Base-by-base conservation (phyloP, 2,329 filamentous ascomycete species). In the Monosporascus sp. region DNA sequence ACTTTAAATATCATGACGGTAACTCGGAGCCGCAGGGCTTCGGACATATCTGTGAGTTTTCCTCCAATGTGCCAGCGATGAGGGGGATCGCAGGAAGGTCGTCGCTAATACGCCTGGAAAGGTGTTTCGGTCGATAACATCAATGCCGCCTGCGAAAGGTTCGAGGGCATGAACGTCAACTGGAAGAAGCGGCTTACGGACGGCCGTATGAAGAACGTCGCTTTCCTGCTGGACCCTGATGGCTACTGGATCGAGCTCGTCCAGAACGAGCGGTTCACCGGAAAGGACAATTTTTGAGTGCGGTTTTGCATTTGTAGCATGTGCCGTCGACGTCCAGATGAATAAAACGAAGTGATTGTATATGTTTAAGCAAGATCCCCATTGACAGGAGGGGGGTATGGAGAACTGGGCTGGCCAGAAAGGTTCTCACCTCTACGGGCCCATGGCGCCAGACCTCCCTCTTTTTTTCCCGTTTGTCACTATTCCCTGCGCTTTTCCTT, bases 131-230 rank as follows among this genome's bases (percentile, higher is more conserved):
- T 97, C 14, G 93, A 97, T 67, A 85, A 96, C 67, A 68, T 97
- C n/a, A 86, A 94, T 51, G 87, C 88, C 7, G 92, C 94, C 9
- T 97, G 93, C 73, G 75, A 86, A 66, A 83, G 92, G 15, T 92
- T 97, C 62, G 94, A 97, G 69, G 82, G 85, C 52, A 76, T 89
- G 66, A 82, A 87, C 6, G 88, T 93, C 52, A 86, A 81, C 71
- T 99, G 91, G 90, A 96, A 96, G 84, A 97, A 97, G 85, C 81
- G 89, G 60, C 79, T 97, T 57, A 96, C 90, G 2, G 93, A 97
- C 58, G 93, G 93, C 2, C 78, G 82, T 46, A 96, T 97, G 92
- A 93, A 89, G 79, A 90, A 94, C 60, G 86, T 97, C 51, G 94
- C 94, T 0, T 97, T 97, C 68, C 74, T 97, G 47, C 77, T 96